Base-by-base conservation (phyloP, 73 alveolate genomes). In the Diophrys appendiculata region DNA sequence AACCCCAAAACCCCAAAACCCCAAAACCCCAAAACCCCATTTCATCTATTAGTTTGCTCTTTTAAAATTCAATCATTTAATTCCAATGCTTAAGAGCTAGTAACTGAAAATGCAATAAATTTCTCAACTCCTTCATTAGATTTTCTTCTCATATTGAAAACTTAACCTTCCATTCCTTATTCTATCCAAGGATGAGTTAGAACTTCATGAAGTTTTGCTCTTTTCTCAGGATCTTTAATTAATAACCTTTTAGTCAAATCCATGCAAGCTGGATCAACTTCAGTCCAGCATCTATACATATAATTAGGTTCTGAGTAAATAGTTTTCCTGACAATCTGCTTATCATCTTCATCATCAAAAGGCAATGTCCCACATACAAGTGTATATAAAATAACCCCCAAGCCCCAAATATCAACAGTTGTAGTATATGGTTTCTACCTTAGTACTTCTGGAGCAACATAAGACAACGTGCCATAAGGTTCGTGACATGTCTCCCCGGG, bases 401-500 rank as follows among this genome's bases (percentile, higher is more conserved):
- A 68, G 54, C 90, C 70, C 95, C 95, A 88, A n/a, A 82, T 32
- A 65, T 88, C 95, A 0, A 88, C 92, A 32, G 78, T 52, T 65
- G 68, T 83, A 71, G 67, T 81, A 71, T 88, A 88, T 29, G 91
- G 83, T 34, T 86, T 70, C 68, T 79, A 27, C 52, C 77, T 60
- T 30, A 88, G 34, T 22, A 88, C 77, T 72, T 88, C 95, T 5
- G 95, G 95, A 18, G 95, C 95, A 14, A 81, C 91, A 69, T 80
- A 88, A 65, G 92, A 68, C 26, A 88, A 73, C 0, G 95, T 88
- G 5, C 95, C 95, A 83, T 85, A 93, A 24, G 98, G 98, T 70
- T 93, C 98, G 33, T 77, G 81, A 69, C 96, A 92, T 52, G 88
- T 89, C 78, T 92, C 98, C 31, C 83, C 76, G 26, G 98, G 98